These are phyloP conservation scores for Kwoniella dendrophila DNA, from an alignment of 768 basidiomycete genomes.

Conservation along the genomic window DNA sequence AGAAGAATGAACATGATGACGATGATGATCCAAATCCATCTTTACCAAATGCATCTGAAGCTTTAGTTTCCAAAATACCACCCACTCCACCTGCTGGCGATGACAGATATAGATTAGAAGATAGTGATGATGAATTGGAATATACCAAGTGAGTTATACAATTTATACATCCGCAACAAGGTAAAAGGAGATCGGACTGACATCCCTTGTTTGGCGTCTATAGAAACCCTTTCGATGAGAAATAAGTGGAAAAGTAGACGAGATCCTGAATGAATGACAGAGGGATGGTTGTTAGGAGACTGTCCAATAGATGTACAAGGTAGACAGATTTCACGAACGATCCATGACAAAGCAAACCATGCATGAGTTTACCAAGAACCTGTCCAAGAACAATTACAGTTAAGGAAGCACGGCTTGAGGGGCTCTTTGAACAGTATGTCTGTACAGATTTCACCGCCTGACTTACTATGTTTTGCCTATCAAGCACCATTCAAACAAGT, in stretches of 20 bases:
- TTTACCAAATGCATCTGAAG: constrained; percentile 27
- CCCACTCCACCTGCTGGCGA: constrained; percentile 42
- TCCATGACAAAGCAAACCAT: too few species aligned
- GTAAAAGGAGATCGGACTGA: not conserved
- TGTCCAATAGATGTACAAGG: too few species aligned
- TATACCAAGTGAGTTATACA: constrained; percentile 48
- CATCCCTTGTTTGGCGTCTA: not conserved
- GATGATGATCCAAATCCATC: constrained; percentile 43
- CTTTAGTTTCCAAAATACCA: constrained; percentile 41
- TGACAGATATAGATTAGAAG: constrained; percentile 34
- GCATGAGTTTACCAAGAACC: too few species aligned
- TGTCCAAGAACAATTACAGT: too few species aligned
- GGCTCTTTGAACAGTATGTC: too few species aligned
- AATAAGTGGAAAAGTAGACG: constrained; percentile 1
- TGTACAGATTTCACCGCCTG: too few species aligned
- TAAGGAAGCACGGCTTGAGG: too few species aligned
- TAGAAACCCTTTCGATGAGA: constrained; percentile 51
- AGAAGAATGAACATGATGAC: constrained; percentile 18
- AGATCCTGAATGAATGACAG: too few species aligned
- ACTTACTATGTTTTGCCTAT: too few species aligned
- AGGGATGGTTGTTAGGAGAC: too few species aligned
- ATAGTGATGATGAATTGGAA: constrained; percentile 54
- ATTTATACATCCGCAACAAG: not conserved
- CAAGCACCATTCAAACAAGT: too few species aligned
- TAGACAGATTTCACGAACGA: too few species aligned